Evolutionary conservation across 805 yeast species (phyloP), one percentile per base, ranked within the genome.

Genomic region (Debaryomyces castellii): DNA sequence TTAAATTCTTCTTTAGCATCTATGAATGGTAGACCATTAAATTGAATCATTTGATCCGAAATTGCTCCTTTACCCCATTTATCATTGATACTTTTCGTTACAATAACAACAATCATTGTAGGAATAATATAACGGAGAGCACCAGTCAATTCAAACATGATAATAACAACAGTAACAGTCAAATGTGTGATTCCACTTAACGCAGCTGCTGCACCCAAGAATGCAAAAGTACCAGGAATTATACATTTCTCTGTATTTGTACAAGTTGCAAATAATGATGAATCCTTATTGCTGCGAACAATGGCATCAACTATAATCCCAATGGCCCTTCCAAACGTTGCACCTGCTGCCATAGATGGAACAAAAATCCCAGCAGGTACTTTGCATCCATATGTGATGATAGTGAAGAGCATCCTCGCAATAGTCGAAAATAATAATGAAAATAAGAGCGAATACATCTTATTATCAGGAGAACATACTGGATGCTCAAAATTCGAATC

Each of bases 311-410:
- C 82, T 5, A 86, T 48, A 7, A 89, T 68, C 4, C 99, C 97
- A 10, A 94, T 56, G 0, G 91, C 85, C 43, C 97, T 76, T 6
- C 99, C 99, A 64, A 89, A 87, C 0, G 96, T 81, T 0, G 98
- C 97, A 18, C 99, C 99, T 1, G 90, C 87, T 0, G 96, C 91
- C 96, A 94, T 89, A 1, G 96, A 87, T 2, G 99, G 99, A 44
- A 94, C 96, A 66, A 94, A 86, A 5, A 92, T 89, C 12, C 99
- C 99, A n/a, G 97, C 96, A 0, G 99, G 99, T 0, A 92, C 91
- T 64, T 86, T 89, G 50, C 90, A 83, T 2, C 97, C 97, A 62
- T 95, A 94, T 0, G 98, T 86, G 12, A 94, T 73, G 22, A 90
- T 78, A 22, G 94, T 88, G 41, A 94, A 73, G 0, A 76, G 51